A percentile compares a stretch with the other conserved stretches of the same genome.
phyloP scores from a whole-genome alignment of 176 grass and related monocot genomes.

The Cocos nucifera region DNA sequence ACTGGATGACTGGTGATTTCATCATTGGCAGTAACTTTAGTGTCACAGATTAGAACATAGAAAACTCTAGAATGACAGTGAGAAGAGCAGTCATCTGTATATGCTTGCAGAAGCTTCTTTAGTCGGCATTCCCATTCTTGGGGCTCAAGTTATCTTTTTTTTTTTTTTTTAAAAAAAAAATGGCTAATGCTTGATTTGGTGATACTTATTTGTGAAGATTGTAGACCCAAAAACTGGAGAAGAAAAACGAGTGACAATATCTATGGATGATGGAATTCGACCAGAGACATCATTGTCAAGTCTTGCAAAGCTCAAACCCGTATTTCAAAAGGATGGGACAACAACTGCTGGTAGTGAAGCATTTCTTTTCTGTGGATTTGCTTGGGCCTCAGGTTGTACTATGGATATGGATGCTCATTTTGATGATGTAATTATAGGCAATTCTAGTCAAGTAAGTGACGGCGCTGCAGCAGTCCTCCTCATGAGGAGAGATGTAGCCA shows the following conservation, averaged over 20 bases:
- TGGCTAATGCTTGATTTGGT: too few species aligned
- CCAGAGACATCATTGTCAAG: conserved; percentile 48
- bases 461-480: conserved; percentile 98
- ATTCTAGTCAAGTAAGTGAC: conserved; percentile 99
- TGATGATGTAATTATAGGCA: conserved; percentile 33
- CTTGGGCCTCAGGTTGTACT: neutral
- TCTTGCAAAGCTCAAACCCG: conserved; percentile 74
- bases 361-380: neutral
- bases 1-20: too few species aligned
- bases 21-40: too few species aligned
- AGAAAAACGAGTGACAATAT: conserved; percentile 78
- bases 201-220: conserved; percentile 32
- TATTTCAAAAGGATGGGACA: conserved; percentile 86
- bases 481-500: conserved; percentile 85
- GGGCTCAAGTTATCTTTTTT: too few species aligned
- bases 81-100: too few species aligned
- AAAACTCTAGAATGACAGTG: too few species aligned
- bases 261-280: conserved; percentile 93
- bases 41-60: too few species aligned
- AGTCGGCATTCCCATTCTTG: too few species aligned
- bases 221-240: conserved; percentile 89
- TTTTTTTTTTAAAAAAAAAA: too few species aligned
- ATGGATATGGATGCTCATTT: neutral
- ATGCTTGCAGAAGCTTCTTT: too few species aligned
- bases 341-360: conserved; percentile 78